phyloP scores from a whole-genome alignment of 345 rosid species.

The Noccaea caerulescens region DNA sequence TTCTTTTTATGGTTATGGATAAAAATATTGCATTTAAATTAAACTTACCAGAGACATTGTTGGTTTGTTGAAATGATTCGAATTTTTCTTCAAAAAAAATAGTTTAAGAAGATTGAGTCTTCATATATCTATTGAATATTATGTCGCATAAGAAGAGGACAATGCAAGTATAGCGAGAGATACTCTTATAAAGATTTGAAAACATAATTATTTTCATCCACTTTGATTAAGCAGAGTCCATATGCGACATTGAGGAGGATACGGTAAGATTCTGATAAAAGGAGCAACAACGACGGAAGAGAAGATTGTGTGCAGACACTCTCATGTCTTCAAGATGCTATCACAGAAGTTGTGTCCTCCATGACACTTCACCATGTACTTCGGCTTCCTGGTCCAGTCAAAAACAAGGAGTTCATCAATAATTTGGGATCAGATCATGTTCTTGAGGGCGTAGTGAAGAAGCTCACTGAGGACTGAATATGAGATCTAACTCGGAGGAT shows the following conservation, averaged over 20 bases:
- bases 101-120: too few species aligned
- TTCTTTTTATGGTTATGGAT: too few species aligned
- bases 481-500: background rate
- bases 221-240: too few species aligned
- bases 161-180: too few species aligned
- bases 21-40: too few species aligned
- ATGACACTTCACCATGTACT: slow-evolving; percentile 62
- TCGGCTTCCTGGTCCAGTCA: slow-evolving; percentile 71
- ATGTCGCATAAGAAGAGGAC: too few species aligned
- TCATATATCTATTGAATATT: too few species aligned
- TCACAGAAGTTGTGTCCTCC: slow-evolving; percentile 69
- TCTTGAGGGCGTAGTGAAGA: slow-evolving; percentile 69
- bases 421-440: slow-evolving; percentile 56
- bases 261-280: slow-evolving; percentile 44
- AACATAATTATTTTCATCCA: too few species aligned
- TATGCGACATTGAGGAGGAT: slow-evolving; percentile 52
- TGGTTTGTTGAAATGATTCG: too few species aligned
- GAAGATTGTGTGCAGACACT: slow-evolving; percentile 52
- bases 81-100: too few species aligned
- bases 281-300: slow-evolving; percentile 73
- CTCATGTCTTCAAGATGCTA: slow-evolving; percentile 62
- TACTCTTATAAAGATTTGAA: too few species aligned
- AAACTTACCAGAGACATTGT: too few species aligned
- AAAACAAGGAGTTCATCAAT: slow-evolving; percentile 44
- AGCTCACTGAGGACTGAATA: slow-evolving; percentile 18